A percentile compares a stretch with the other conserved stretches of the same genome.
Conservation (phyloP, 345 rosid species). For the Gossypioides kirkii region DNA sequence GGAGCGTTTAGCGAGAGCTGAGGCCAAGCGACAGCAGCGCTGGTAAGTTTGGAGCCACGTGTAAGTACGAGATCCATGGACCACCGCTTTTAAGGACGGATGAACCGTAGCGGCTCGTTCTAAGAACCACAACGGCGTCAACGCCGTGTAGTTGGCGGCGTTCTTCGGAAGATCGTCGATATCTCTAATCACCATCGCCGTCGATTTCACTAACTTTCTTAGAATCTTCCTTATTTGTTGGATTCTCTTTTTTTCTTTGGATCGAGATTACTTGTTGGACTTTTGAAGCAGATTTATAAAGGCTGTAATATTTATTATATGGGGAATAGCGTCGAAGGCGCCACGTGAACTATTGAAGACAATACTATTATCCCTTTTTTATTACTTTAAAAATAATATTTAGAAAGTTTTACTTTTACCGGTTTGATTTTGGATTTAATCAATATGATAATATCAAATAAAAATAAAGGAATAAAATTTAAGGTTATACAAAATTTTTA, state of each 20-base stretch:
- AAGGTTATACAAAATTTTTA: too few species aligned
- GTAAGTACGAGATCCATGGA: slow-evolving; percentile 61
- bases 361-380: background rate
- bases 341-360: background rate
- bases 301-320: background rate
- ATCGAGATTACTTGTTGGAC: background rate
- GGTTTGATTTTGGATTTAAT: too few species aligned
- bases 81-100: slow-evolving; percentile 52
- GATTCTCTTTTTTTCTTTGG: background rate
- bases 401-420: too few species aligned
- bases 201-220: background rate
- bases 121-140: slow-evolving; percentile 86
- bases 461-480: too few species aligned
- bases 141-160: slow-evolving; percentile 71
- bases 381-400: background rate
- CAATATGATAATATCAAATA: too few species aligned
- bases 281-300: background rate
- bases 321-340: background rate
- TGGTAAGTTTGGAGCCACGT: slow-evolving; percentile 76
- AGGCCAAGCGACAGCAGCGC: slow-evolving; percentile 82
- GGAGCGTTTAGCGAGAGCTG: slow-evolving; percentile 65
- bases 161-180: slow-evolving; percentile 82
- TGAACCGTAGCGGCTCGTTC: slow-evolving; percentile 84
- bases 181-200: slow-evolving; percentile 39
- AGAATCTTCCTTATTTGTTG: background rate